phyloP scores from a whole-genome alignment of 257 asterid species.

The Fraxinus anomala region DNA sequence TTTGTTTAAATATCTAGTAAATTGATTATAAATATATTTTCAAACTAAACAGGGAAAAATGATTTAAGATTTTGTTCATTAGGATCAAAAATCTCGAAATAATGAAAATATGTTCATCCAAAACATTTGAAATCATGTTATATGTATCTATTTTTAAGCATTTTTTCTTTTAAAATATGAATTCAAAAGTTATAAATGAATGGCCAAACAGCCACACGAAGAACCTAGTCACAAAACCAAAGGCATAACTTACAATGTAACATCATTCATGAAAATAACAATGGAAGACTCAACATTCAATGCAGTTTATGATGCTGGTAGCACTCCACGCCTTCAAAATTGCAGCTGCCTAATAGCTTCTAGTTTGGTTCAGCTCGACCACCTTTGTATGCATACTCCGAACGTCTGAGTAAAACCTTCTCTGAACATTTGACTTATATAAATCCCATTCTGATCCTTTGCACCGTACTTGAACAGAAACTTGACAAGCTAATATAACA shows the following conservation, averaged over 20 bases:
- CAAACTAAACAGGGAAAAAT: neutral
- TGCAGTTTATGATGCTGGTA: neutral
- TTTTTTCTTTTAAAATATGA: too few relatives aligned
- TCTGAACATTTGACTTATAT: neutral
- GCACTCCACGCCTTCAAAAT: neutral
- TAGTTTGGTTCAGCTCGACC: neutral
- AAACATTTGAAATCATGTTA: neutral
- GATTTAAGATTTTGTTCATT: neutral
- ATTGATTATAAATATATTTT: too few relatives aligned
- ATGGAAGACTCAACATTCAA: neutral
- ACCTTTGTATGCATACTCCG: neutral
- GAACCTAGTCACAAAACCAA: neutral
- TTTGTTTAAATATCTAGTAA: too few relatives aligned
- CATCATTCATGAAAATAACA: neutral
- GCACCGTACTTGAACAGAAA: neutral
- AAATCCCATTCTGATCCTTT: neutral
- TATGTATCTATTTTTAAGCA: neutral
- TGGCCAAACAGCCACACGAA: neutral
- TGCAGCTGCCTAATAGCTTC: neutral
- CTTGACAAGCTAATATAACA: neutral
- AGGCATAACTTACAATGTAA: neutral
- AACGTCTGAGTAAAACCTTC: neutral
- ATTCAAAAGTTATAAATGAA: neutral
- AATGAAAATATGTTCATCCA: neutral
- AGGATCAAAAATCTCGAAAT: neutral